Base-by-base conservation (phyloP, 352 stramenopile genomes). In the Pythium guiyangense region DNA sequence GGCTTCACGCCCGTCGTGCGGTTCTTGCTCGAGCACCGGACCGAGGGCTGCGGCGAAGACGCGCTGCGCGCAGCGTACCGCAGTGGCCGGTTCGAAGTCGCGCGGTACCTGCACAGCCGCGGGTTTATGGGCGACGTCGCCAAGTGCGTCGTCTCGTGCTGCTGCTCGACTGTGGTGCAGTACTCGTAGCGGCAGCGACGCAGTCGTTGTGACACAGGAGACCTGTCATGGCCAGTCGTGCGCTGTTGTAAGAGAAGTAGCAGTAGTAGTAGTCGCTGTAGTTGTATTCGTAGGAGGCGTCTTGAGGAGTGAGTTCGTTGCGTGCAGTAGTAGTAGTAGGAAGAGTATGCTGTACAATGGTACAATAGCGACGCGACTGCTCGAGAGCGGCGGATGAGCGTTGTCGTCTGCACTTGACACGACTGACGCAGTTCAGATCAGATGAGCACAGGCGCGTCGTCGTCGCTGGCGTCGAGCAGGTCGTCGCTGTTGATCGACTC, bases 111-210 rank as follows among this genome's bases (percentile, higher is more conserved):
- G 10, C 53, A 59, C 43, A 29, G 34, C 27, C 53, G 53, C 17
- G 53, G 53, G 2, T 59, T 59, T 43, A 59, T 59, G 53, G 53
- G 53, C 43, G 48, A 59, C 43, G 53, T 59, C 17, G 29, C 43
- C 53, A 59, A 59, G 43, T 59, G 53, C 9, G 31, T 52, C 12
- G 48, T 59, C 14, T 59, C 53, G n/a, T 59, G 53, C 53, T 59
- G 53, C 53, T 59, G 53, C 35, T n/a, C 43, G 53, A 39, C 31
- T 1, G 22, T 59, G 14, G 25, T 51, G 15, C 53, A 52, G 20
- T 59, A 52, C 22, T 59, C 29, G 17, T 57, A 31, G 37, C 15
- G 37, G 11, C 15, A 10, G 11, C 12, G 2, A 39, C 12, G 12
- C 9, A 39, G 34, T 39, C 12, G 34, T 35, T 26, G 8, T n/a